These are phyloP conservation scores for Pugionium cornutum DNA, from an alignment of 345 rosid species.

Conservation along the genomic window DNA sequence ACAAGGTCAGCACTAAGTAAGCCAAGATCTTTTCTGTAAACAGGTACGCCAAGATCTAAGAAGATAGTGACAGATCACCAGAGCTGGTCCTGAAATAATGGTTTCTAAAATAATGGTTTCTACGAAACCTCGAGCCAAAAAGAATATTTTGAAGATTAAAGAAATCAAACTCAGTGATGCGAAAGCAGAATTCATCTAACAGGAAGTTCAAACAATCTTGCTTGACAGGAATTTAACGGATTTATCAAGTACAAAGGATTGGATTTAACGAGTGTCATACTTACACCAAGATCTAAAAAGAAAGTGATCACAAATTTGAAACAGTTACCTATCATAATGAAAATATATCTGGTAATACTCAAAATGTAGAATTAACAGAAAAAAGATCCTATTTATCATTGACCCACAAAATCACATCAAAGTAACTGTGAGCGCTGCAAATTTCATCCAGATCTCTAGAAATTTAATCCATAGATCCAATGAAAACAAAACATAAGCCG, in stretches of 20 bases:
- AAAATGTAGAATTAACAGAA: background rate
- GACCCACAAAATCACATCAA: conserved; percentile 6
- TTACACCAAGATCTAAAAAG: conserved; percentile 4
- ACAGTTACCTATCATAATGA: background rate
- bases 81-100: background rate
- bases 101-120: background rate
- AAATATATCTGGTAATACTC: background rate
- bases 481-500: conserved; percentile 1
- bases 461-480: conserved; percentile 4
- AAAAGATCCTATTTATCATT: background rate
- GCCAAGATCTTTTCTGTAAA: no score
- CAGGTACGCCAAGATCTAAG: conserved; percentile 1
- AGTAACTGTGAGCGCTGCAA: conserved; percentile 4
- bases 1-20: conserved; percentile 3
- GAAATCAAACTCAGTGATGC: no score
- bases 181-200: no score
- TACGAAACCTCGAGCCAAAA: background rate
- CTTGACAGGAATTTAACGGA: background rate
- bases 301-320: background rate
- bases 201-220: no score
- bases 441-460: conserved; percentile 26
- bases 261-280: background rate
- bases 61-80: conserved; percentile 9
- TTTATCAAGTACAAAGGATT: background rate
- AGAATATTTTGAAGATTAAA: no score